Evolutionary conservation across 495 filamentous ascomycete genomes (phyloP).

Genomic region (Neurospora sp.): DNA sequence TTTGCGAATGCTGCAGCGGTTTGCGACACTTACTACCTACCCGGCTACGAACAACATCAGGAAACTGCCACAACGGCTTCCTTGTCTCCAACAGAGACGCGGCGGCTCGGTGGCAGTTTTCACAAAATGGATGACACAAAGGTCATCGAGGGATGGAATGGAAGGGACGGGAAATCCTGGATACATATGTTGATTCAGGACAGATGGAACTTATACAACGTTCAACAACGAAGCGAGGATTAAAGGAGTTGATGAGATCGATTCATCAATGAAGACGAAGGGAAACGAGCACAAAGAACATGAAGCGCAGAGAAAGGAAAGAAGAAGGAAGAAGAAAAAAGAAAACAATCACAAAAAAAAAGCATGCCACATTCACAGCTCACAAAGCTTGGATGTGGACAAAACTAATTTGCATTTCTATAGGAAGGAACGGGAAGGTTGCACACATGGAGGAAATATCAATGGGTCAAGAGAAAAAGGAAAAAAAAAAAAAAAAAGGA

Average conservation of each 20-base stretch:
- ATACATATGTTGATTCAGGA: background rate
- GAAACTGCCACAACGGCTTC: background rate
- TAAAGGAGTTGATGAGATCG: background rate
- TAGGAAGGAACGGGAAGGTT: background rate
- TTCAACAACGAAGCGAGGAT: background rate
- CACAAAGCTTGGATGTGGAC: background rate
- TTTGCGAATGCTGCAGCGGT: background rate
- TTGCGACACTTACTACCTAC: background rate
- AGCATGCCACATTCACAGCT: background rate
- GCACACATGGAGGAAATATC: background rate
- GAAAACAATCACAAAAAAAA: background rate
- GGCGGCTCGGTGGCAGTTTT: background rate
- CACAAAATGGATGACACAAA: background rate
- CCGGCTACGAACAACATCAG: background rate
- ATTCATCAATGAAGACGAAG: background rate
- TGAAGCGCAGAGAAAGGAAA: background rate
- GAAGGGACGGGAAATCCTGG: background rate
- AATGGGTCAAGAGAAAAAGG: background rate
- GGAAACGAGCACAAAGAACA: background rate
- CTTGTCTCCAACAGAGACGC: background rate
- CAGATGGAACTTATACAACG: too few relatives aligned
- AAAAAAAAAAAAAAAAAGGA: background rate
- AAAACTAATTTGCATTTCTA: background rate
- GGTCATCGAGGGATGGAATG: background rate
- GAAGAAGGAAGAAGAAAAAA: background rate